Evolutionary conservation across 805 yeast species (phyloP), one percentile per base, ranked within the genome.

Genomic region (Wickerhamomyces strasburgensis): DNA sequence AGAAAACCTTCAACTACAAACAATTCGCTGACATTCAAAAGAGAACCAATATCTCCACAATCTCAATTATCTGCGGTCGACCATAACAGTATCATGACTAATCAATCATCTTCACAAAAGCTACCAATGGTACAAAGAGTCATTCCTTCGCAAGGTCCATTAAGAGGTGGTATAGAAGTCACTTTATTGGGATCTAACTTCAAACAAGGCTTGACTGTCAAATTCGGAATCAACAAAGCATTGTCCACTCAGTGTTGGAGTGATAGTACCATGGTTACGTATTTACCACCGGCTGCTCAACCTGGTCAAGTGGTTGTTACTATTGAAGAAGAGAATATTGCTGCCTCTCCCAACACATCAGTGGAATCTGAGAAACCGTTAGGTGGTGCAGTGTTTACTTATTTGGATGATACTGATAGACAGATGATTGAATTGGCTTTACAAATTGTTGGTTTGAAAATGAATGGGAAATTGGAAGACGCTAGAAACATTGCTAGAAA

Each of bases 181-280:
- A 93, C 98, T 0, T 64, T 93, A 34, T 66, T 93, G 30, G 98
- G 98, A 3, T 72, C 80, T 33, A 84, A 87, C 41, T 93, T 93
- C 68, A 78, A 80, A 37, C 84, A 83, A 14, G 96, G 95, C 0
- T 65, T 90, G 40, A 67, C 68, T 17, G 96, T 90, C 13, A 82
- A 82, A 60, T 93, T 93, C 62, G 98, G 98, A 24, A 78, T 81
- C 10, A 79, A 78, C 54, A 65, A 72, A 40, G 87, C 93, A 0
- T 60, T 84, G 23, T 83, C 93, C 3, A 87, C 97, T 0, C 96
- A 88, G 54, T 89, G 95, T 61, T 93, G 98, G 98, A 85, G 94
- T 32, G 93, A 84, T 27, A 73, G 93, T 2, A 93, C 98, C 0
- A 84, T 93, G 37, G 95, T 93, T 3, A 87, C 98, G 0, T 87